Evolutionary conservation across 305 asterid species (phyloP), one percentile per base, ranked within the genome.

Genomic region (Lippia alba): DNA sequence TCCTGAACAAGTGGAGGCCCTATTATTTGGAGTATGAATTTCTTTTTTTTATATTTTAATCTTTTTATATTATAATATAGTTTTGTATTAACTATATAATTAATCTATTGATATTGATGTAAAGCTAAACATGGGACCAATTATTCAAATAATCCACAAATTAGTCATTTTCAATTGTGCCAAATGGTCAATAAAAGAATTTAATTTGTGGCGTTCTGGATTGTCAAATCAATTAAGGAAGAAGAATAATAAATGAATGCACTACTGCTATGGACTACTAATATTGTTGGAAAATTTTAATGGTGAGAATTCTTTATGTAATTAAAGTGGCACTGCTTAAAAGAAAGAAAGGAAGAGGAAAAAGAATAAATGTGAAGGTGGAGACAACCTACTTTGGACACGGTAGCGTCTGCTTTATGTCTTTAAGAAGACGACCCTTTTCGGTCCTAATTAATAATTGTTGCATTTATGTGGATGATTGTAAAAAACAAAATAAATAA

Each of bases 211-310:
- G 56, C 62, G 24, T 36, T 30, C 54, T 67, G 63, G 56, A 4
- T 30, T 77, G 74, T 76, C 67, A 56, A 49, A 77, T 77, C 71
- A 44, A 61, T n/a, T n/a, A n/a, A n/a, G 6, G 34, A n/a, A 53
- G 33, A 64, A 4, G 36, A 33, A 69, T 49, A 40, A 34, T 6
- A 10, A 64, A 46, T 30, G 8, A 33, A 56, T 44, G 68, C 72
- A 63, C 45, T 11, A 8, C 34, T n/a, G n/a, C n/a, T n/a, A n/a
- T n/a, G 9, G 56, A 49, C n/a, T n/a, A n/a, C 36, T 57, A 9
- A n/a, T 53, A 33, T 45, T 33, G 51, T 50, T 40, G 10, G 36
- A 66, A 74, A 55, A 17, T 2, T 55, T 12, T 33, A 51, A 61
- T 41, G 16, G 18, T 34, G 45, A 58, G 24, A 14, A 59, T n/a